phyloP scores from a whole-genome alignment of 108 stramenopile species.

The Cyclostephanos invisitatus region DNA sequence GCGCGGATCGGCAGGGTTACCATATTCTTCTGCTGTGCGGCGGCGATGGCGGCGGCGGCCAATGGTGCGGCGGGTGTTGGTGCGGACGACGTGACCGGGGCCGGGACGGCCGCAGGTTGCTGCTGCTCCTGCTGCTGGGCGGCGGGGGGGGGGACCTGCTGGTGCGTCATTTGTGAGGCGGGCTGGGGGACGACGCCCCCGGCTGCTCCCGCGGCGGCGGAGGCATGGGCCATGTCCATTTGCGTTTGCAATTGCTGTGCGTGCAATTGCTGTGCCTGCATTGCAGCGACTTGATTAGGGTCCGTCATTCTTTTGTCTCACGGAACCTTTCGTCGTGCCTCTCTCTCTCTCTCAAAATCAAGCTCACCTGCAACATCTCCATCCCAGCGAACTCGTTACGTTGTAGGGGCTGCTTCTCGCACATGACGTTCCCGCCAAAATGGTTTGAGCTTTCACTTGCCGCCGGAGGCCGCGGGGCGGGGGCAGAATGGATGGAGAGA shows the following conservation, averaged over 20 bases:
- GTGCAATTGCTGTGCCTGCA: background rate
- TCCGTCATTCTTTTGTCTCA: slow-evolving; percentile 8
- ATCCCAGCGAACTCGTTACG: too few relatives aligned
- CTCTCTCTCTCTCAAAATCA: too few relatives aligned
- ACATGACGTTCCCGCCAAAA: too few relatives aligned
- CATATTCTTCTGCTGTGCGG: slow-evolving; percentile 43
- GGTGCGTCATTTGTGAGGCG: background rate
- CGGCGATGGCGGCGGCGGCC: background rate
- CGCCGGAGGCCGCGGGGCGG: too few relatives aligned
- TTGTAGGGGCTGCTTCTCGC: too few relatives aligned
- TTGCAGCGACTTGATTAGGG: slow-evolving; percentile 6
- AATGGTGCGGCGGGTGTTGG: background rate
- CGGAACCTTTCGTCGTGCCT: too few relatives aligned
- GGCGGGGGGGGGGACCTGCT: background rate
- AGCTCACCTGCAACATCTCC: too few relatives aligned
- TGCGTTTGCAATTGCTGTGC: slow-evolving; percentile 15
- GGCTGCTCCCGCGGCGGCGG: background rate
- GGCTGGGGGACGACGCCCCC: background rate
- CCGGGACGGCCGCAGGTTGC: slow-evolving; percentile 1
- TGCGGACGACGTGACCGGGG: background rate
- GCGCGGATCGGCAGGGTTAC: slow-evolving; percentile 96
- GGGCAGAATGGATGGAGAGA: too few relatives aligned
- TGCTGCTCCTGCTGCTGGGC: slow-evolving; percentile 11
- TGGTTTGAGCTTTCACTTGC: too few relatives aligned
- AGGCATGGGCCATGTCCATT: slow-evolving; percentile 2